Conservation (phyloP, 352 stramenopile species). For the Phytopythium chamaehyphon region DNA sequence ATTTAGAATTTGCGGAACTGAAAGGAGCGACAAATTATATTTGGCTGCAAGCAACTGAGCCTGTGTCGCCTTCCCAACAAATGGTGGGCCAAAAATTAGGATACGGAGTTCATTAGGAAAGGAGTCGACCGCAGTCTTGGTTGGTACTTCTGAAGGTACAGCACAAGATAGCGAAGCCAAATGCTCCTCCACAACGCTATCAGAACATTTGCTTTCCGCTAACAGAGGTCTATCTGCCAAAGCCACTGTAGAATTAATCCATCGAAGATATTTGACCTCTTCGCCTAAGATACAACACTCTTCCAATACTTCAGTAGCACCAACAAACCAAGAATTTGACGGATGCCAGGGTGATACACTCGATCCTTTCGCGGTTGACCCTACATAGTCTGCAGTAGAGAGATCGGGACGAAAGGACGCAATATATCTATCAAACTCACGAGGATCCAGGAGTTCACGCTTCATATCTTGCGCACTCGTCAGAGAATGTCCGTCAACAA, state of each 20-base stretch:
- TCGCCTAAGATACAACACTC: slow-evolving; percentile 52
- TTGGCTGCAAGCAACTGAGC: slow-evolving; percentile 37
- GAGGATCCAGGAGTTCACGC: slow-evolving; percentile 3
- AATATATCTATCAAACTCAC: slow-evolving; percentile 44
- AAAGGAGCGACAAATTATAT: slow-evolving; percentile 51
- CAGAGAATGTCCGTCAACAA: slow-evolving; percentile 17
- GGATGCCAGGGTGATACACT: slow-evolving; percentile 27
- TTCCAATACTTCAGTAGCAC: slow-evolving; percentile 33
- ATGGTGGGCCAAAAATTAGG: slow-evolving; percentile 54
- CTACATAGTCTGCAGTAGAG: slow-evolving; percentile 12
- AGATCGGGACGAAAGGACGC: slow-evolving; percentile 24
- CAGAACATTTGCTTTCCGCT: background rate
- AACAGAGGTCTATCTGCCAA: background rate
- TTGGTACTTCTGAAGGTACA: too few species aligned
- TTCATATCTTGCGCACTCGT: slow-evolving; percentile 1
- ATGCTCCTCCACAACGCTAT: background rate
- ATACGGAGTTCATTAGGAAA: slow-evolving; percentile 29
- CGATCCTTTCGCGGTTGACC: slow-evolving; percentile 13
- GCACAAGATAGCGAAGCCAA: background rate
- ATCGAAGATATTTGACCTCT: slow-evolving; percentile 62
- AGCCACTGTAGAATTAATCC: slow-evolving; percentile 24
- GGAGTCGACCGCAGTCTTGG: background rate
- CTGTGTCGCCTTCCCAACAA: slow-evolving; percentile 58
- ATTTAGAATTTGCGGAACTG: slow-evolving; percentile 40
- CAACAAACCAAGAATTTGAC: slow-evolving; percentile 37